Evolutionary conservation across 495 filamentous ascomycete species (phyloP), one percentile per base, ranked within the genome.

Genomic region (Cercophora newfieldiana): DNA sequence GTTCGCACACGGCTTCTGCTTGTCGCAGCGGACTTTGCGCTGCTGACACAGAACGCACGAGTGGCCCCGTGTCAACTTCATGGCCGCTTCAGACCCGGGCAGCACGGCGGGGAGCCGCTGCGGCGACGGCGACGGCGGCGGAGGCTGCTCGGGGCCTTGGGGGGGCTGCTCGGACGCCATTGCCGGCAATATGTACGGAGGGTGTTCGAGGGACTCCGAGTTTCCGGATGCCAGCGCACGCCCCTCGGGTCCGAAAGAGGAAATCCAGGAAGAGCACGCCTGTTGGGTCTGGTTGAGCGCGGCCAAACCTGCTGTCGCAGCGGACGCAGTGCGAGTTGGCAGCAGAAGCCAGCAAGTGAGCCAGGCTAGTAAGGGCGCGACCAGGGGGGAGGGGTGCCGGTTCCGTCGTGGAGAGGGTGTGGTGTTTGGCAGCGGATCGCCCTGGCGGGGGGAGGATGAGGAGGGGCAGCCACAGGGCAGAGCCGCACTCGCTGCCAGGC

Each of bases 11-110:
- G 85, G 87, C 66, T 88, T 83, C 65, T 83, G 79, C 73, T 85
- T 83, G 72, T 90, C 86, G 73, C 88, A 91, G 64, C 84, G 85
- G 58, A 90, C 88, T 74, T 90, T 91, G 56, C 87, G 81, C 65
- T 85, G 86, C 68, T 88, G 84, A 69, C 88, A 91, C 51, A 88
- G 72, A 44, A 88, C 82, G 68, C 88, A 90, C 33, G 87, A 89
- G 70, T 84, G 85, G 44, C 81, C 81, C 62, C 81, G 74, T 22
- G 81, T 84, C 71, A 84, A 75, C 69, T 84, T 84, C 67, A 83
- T 74, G 61, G 72, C 74, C 69, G 77, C 65, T 65, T 79, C 54
- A n/a, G 54, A 26, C 54, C 3, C 54, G 54, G 54, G 25, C 24
- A 30, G 26, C 54, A 57, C 22, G 24, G 54, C 73, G 62, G 71